A percentile compares a stretch with the other conserved stretches of the same genome.
These are phyloP conservation scores for Lecanicillium sp. DNA, from an alignment of 2,329 filamentous ascomycete genomes.

Conservation along the genomic window DNA sequence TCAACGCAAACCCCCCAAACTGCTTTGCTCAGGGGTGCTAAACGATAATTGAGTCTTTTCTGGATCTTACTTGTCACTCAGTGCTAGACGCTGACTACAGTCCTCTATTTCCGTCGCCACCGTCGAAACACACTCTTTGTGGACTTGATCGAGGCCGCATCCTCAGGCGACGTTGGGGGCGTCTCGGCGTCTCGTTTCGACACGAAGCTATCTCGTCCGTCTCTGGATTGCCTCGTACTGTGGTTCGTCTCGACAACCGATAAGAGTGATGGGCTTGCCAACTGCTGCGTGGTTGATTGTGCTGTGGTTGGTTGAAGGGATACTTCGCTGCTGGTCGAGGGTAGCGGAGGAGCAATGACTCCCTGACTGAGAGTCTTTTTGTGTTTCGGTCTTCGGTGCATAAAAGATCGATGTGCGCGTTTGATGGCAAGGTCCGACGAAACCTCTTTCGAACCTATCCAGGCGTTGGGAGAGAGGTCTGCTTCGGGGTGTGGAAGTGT, in stretches of 20 bases:
- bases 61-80: no score
- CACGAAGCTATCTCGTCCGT: slow-evolving; percentile 29
- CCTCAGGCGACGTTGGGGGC: slow-evolving; percentile 26
- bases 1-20: no score
- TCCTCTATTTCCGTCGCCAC: slow-evolving; percentile 14
- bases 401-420: slow-evolving; percentile 37
- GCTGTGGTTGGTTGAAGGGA: slow-evolving; percentile 22
- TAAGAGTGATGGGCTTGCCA: slow-evolving; percentile 7
- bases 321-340: slow-evolving; percentile 21
- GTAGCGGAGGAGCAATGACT: slow-evolving; percentile 28
- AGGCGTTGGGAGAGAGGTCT: slow-evolving; percentile 46
- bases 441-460: slow-evolving; percentile 46
- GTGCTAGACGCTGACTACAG: no score
- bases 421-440: slow-evolving; percentile 31
- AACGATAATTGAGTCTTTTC: no score
- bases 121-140: slow-evolving; percentile 16
- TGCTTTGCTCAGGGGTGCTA: no score
- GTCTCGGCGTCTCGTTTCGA: slow-evolving; percentile 23
- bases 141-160: slow-evolving; percentile 18
- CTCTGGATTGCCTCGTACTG: slow-evolving; percentile 25
- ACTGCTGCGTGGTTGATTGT: slow-evolving; percentile 13
- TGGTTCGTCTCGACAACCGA: slow-evolving; percentile 5
- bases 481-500: slow-evolving; percentile 55
- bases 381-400: slow-evolving; percentile 28
- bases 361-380: slow-evolving; percentile 39